Conservation (phyloP, 345 rosid species). For the Dipteronia sinensis region DNA sequence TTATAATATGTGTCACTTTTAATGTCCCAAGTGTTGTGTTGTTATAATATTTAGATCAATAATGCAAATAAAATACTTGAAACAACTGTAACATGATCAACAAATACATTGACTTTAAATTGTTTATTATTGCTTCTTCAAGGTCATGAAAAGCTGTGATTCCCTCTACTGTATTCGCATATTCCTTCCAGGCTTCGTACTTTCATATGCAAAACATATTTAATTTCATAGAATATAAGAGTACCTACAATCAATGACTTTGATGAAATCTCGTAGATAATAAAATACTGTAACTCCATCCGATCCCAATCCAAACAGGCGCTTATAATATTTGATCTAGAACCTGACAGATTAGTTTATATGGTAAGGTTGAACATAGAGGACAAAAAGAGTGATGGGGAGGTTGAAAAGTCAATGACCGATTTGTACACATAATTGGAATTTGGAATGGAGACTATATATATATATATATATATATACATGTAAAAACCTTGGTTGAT, state of each 20-base stretch:
- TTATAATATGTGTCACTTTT: too few species aligned
- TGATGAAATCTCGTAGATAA: too few species aligned
- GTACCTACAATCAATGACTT: background rate
- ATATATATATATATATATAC: too few species aligned
- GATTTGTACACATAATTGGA: background rate
- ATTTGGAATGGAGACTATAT: background rate
- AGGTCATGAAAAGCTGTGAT: background rate
- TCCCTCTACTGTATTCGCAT: background rate
- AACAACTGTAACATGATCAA: background rate
- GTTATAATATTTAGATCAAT: too few species aligned
- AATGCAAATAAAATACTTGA: background rate
- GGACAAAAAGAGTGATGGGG: background rate
- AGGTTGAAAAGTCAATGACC: background rate
- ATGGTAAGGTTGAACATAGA: too few species aligned
- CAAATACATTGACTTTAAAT: conserved; percentile 5
- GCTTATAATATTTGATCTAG: too few species aligned
- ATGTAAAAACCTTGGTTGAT: background rate
- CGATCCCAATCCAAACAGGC: too few species aligned
- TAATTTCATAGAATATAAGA: background rate
- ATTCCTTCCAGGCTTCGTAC: background rate
- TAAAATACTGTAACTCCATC: too few species aligned
- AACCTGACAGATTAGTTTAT: too few species aligned
- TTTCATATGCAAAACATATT: background rate
- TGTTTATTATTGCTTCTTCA: background rate
- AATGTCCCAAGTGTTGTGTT: too few species aligned